These are phyloP conservation scores for Umbellularia californica DNA, from an alignment of 164 flowering plant genomes.

Conservation along the genomic window DNA sequence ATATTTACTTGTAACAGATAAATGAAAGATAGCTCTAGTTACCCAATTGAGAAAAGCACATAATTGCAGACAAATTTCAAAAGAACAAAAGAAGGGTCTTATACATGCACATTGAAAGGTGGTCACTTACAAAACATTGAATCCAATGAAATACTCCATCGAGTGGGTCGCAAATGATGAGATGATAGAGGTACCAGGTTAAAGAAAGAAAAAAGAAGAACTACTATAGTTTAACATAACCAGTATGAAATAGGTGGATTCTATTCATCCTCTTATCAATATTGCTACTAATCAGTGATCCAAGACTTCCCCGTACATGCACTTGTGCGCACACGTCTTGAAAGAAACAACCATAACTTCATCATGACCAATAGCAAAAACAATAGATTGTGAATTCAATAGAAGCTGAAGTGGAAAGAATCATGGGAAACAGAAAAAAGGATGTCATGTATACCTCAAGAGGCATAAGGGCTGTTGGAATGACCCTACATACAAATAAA, in stretches of 20 bases:
- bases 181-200: not conserved
- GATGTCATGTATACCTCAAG: constrained; percentile 54
- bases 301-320: not conserved
- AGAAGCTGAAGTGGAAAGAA: not conserved
- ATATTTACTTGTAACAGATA: too few species aligned
- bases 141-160: not conserved
- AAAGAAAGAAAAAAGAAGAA: not conserved
- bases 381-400: not conserved
- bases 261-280: not conserved
- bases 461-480: constrained; percentile 90
- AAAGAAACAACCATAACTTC: not conserved
- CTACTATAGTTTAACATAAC: not conserved
- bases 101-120: not conserved
- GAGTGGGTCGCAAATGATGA: not conserved
- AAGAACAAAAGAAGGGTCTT: too few species aligned
- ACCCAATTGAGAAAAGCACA: too few species aligned
- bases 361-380: too few species aligned
- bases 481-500: constrained; percentile 43
- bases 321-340: not conserved
- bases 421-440: not conserved
- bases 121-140: not conserved
- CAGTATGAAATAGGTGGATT: not conserved
- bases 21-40: too few species aligned
- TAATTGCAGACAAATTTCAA: too few species aligned
- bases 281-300: not conserved